Percentiles rank a stretch among this genome's conserved stretches.
Evolutionary conservation across 1,284 basidiomycete genomes (phyloP).

Genomic region (Boletus sp.): DNA sequence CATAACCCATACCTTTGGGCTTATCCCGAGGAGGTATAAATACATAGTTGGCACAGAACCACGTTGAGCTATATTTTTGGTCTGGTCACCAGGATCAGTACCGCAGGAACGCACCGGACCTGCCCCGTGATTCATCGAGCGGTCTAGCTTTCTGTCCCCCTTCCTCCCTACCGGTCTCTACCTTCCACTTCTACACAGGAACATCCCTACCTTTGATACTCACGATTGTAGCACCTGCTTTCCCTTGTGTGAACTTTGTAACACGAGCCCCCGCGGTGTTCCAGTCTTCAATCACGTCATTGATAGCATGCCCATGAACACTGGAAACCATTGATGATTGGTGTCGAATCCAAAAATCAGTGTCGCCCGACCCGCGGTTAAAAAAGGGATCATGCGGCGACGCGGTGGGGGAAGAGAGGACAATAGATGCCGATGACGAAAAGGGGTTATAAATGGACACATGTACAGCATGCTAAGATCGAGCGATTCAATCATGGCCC

Average conservation of each 20-base stretch:
- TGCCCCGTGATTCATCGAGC: too few relatives aligned
- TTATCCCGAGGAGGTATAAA: conserved; percentile 25
- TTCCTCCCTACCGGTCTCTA: conserved; percentile 40
- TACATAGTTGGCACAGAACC: conserved; percentile 13
- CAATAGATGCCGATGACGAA: conserved; percentile 9
- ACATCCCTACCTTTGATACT: conserved; percentile 62
- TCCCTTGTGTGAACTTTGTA: conserved; percentile 47
- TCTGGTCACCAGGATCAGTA: too few relatives aligned
- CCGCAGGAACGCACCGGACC: neutral
- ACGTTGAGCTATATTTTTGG: conserved; percentile 21
- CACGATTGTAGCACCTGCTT: conserved; percentile 67
- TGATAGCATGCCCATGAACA: conserved; percentile 72
- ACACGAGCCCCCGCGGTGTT: conserved; percentile 74
- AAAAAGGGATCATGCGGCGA: conserved; percentile 12
- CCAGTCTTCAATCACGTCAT: conserved; percentile 74
- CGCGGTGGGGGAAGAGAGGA: conserved; percentile 1
- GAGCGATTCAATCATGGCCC: conserved; percentile 83
- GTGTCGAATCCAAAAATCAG: neutral
- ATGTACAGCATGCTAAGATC: conserved; percentile 87
- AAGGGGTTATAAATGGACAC: neutral
- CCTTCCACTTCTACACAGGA: conserved; percentile 67
- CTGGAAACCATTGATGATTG: neutral
- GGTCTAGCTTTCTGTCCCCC: conserved; percentile 62
- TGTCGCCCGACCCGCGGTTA: neutral
- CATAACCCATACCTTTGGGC: too few relatives aligned